Evolutionary conservation across 495 filamentous ascomycete species (phyloP).

Genomic region (Aspergillus campestris): DNA sequence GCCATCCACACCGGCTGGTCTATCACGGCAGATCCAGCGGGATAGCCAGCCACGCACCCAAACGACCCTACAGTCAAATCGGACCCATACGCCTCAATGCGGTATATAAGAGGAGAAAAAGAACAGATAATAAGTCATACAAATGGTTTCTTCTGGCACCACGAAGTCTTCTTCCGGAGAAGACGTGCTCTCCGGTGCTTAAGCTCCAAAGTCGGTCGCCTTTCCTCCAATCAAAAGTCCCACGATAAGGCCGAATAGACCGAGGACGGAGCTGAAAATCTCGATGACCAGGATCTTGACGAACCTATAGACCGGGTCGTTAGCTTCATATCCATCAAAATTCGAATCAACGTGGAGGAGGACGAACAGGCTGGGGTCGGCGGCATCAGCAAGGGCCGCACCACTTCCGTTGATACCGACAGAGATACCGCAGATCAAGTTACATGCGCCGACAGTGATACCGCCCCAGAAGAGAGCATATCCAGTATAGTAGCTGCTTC

Average conservation of each 20-base stretch:
- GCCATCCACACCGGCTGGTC: constrained; percentile 4
- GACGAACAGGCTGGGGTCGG: constrained; percentile 80
- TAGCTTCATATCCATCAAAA: constrained; percentile 4
- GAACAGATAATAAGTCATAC: constrained; percentile 18
- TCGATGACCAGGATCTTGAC: constrained; percentile 98
- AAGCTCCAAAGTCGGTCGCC: constrained; percentile 62
- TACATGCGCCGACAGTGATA: constrained; percentile 87
- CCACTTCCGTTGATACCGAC: constrained; percentile 98
- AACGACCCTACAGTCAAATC: constrained; percentile 22
- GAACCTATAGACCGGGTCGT: constrained; percentile 53
- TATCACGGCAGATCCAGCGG: constrained; percentile 18
- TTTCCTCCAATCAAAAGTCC: constrained; percentile 80
- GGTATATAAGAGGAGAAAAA: constrained; percentile 30
- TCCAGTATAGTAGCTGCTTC: constrained; percentile 83
- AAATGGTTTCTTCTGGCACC: constrained; percentile 5
- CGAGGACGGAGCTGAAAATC: constrained; percentile 97
- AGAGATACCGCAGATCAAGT: constrained; percentile 90
- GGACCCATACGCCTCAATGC: constrained; percentile 38
- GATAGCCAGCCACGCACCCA: constrained; percentile 21
- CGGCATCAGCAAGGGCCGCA: constrained; percentile 91
- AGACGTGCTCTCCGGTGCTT: constrained; percentile 7
- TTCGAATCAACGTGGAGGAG: background rate
- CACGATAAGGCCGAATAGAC: constrained; percentile 95
- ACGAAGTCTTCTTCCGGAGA: constrained; percentile 9
- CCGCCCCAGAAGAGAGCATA: constrained; percentile 96